Conservation (phyloP, 2,329 filamentous ascomycete genomes). For the Coniella vitis region DNA sequence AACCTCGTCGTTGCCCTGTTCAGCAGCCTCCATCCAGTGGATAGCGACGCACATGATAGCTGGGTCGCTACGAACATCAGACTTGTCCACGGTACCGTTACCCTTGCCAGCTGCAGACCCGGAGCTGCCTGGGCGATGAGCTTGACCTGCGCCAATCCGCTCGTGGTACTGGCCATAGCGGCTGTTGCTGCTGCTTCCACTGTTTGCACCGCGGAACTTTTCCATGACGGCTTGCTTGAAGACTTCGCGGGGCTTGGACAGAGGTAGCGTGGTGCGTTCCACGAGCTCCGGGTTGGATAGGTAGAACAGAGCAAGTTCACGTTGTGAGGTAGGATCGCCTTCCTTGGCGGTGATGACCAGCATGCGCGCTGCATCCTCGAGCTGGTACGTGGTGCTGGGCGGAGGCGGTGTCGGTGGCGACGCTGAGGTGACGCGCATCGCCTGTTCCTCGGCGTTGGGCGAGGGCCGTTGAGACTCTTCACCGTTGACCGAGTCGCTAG, state of each 20-base stretch:
- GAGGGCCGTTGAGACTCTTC: constrained; percentile 16
- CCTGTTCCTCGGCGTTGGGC: constrained; percentile 13
- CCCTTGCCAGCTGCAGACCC: constrained; percentile 21
- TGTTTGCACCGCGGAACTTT: constrained; percentile 44
- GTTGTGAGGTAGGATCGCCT: constrained; percentile 79
- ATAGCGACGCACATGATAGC: constrained; percentile 88
- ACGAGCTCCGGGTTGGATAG: constrained; percentile 85
- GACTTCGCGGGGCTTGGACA: constrained; percentile 78
- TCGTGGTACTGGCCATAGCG: constrained; percentile 21
- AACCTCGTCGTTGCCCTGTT: constrained; percentile 77
- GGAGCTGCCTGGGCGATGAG: constrained; percentile 16
- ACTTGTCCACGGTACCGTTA: constrained; percentile 18
- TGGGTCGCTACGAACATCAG: constrained; percentile 63
- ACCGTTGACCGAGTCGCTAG: constrained; percentile 20
- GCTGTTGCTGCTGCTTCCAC: constrained; percentile 24
- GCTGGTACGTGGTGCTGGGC: constrained; percentile 56
- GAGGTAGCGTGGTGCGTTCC: constrained; percentile 69
- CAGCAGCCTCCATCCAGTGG: constrained; percentile 94
- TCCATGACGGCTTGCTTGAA: constrained; percentile 87
- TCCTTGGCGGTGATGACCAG: constrained; percentile 92
- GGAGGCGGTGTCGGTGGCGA: constrained; percentile 37
- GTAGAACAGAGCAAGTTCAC: constrained; percentile 89
- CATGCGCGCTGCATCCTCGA: constrained; percentile 80
- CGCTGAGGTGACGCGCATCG: constrained; percentile 24
- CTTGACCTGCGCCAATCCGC: constrained; percentile 18